A percentile compares a stretch with the other conserved stretches of the same genome.
Conservation (phyloP, 2,329 filamentous ascomycete genomes). For the Neofusicoccum ribis region DNA sequence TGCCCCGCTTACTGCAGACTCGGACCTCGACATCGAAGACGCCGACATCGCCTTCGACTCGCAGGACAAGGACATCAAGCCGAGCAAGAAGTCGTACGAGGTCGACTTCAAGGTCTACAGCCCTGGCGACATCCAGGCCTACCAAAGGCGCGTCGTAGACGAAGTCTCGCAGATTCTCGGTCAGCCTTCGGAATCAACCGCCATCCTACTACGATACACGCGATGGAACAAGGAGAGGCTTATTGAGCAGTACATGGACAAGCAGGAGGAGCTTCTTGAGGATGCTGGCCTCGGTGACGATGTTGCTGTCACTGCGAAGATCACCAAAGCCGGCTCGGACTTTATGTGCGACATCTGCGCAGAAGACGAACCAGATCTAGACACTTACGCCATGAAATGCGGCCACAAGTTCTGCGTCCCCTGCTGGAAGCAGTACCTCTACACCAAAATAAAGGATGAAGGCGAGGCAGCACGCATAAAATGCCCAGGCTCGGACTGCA, state of each 20-base stretch:
- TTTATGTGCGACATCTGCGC: constrained; percentile 97
- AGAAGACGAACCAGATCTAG: constrained; percentile 74
- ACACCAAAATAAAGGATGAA: constrained; percentile 91
- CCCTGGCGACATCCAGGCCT: constrained; percentile 76
- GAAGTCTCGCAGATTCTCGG: constrained; percentile 92
- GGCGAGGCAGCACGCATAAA: constrained; percentile 94
- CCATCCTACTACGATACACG: constrained; percentile 84
- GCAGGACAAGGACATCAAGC: constrained; percentile 71
- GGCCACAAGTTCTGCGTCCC: constrained; percentile 89
- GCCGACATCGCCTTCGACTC: constrained; percentile 61
- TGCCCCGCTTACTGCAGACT: constrained; percentile 36
- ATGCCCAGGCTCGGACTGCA: constrained; percentile 85
- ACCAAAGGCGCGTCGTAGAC: constrained; percentile 82
- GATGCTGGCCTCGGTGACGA: constrained; percentile 73
- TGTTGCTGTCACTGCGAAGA: constrained; percentile 55
- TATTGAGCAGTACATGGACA: constrained; percentile 96
- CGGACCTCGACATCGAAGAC: constrained; percentile 58
- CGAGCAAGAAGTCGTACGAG: constrained; percentile 74
- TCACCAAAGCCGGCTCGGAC: constrained; percentile 65
- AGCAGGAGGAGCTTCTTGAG: constrained; percentile 75
- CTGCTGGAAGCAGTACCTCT: constrained; percentile 89
- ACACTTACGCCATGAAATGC: constrained; percentile 93
- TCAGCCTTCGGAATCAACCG: constrained; percentile 83
- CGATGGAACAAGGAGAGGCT: constrained; percentile 96
- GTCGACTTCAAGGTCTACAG: constrained; percentile 80